A percentile compares a stretch with the other conserved stretches of the same genome.
Conservation (phyloP, 805 yeast genomes). For the Tetrapisispora iriomotensis region DNA sequence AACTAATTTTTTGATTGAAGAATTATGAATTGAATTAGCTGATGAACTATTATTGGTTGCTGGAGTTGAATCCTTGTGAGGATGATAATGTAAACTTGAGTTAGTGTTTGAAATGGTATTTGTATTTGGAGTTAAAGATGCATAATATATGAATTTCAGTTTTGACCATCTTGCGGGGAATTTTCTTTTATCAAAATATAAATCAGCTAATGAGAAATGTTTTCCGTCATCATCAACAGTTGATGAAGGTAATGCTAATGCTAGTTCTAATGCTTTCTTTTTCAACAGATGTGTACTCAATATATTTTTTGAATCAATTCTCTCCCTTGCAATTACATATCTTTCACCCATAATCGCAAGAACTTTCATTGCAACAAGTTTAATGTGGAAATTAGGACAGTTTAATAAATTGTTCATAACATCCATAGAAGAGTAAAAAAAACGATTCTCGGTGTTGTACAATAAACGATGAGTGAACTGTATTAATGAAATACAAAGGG, state of each 20-base stretch:
- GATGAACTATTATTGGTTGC: not conserved
- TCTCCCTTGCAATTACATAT: slow-evolving; percentile 34
- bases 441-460: slow-evolving; percentile 59
- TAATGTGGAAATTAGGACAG: slow-evolving; percentile 49
- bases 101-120: slow-evolving; percentile 5
- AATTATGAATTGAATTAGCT: slow-evolving; percentile 2
- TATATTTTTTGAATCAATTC: slow-evolving; percentile 19
- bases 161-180: slow-evolving; percentile 49
- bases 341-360: slow-evolving; percentile 52
- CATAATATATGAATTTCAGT: slow-evolving; percentile 46
- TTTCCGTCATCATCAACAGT: slow-evolving; percentile 31
- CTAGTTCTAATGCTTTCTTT: slow-evolving; percentile 41
- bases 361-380: slow-evolving; percentile 51
- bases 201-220: slow-evolving; percentile 39
- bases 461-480: slow-evolving; percentile 54
- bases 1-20: slow-evolving; percentile 37
- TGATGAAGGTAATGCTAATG: slow-evolving; percentile 45
- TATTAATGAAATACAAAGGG: slow-evolving; percentile 41
- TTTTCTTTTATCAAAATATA: slow-evolving; percentile 34
- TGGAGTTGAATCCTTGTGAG: slow-evolving; percentile 26
- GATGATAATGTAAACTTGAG: slow-evolving; percentile 23
- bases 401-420: slow-evolving; percentile 48
- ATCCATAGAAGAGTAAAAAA: slow-evolving; percentile 57
- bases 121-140: slow-evolving; percentile 12
- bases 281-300: slow-evolving; percentile 29